Evolutionary conservation across 2,329 filamentous ascomycete genomes (phyloP), one percentile per base, ranked within the genome.

Genomic region (Aureobasidium namibiae): DNA sequence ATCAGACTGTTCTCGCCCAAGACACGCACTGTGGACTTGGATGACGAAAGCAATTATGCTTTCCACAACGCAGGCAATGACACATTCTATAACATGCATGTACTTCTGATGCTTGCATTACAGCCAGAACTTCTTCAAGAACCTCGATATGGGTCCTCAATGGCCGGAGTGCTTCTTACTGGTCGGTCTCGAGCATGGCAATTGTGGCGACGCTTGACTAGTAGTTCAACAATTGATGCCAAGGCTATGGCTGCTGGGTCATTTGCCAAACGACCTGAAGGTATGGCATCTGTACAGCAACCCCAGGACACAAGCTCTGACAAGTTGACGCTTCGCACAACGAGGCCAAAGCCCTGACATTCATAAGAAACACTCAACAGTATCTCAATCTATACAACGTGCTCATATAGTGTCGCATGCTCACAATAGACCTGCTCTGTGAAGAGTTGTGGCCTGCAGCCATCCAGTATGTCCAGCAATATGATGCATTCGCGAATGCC

Each of bases 1-100:
- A 18, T 46, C 8, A 36, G 13, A 14, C 18, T 56, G 31, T 46
- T 56, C 39, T 46, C 39, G 13, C 53, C 53, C 14, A 24, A 36
- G 8, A 13, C 18, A 1, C 21, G 11, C 3, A 45, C 33, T 8
- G 26, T 18, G 46, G 33, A 29, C 9, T 13, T 45, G 14, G 31
- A 46, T 16, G 29, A 16, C 16, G 29, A 44, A 21, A 34, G 23
- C 18, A 45, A 29, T 4, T 29, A 60, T 21, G 57, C 95, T 21
- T 60, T 62, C 26, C 68, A 70, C 39, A 68, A 69, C 52, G 68
- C 68, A 14, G 63, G 64, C 23, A 71, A 71, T 36, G 69, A 71
- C 54, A 68, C 68, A 4, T 67, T 67, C 1, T 70, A 69, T 52
- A 65, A 67, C 3, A 63, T 71, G 63, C 65, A 67, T 60, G 61